Evolutionary conservation across 1,139 yeast species (phyloP).

Genomic region (Arxiozyma bovina): DNA sequence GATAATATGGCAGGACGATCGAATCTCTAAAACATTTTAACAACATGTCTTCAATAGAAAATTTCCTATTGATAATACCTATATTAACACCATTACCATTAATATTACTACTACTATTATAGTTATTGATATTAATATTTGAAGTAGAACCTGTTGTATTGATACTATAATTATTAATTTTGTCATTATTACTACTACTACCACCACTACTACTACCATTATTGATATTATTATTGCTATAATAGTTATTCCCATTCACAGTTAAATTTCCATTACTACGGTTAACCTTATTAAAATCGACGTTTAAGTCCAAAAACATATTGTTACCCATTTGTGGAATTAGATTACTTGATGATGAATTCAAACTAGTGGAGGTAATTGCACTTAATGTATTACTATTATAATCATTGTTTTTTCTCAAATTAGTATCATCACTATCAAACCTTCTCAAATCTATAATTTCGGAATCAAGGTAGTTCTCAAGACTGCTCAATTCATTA

Average conservation of each 20-base stretch:
- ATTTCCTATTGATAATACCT: slow-evolving; percentile 29
- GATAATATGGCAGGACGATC: slow-evolving; percentile 42
- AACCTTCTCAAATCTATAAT: not conserved
- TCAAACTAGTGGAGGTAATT: not conserved
- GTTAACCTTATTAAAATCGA: not conserved
- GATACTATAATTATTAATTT: not conserved
- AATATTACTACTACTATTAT: not conserved
- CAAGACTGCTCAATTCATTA: not conserved
- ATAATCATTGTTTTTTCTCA: not conserved
- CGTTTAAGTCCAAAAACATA: not conserved
- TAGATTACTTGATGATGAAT: not conserved
- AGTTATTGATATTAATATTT: not conserved
- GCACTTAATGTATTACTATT: not conserved
- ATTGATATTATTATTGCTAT: not conserved
- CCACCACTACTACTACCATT: not conserved
- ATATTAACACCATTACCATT: slow-evolving; percentile 10
- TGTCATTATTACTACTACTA: not conserved
- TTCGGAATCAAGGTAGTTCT: not conserved
- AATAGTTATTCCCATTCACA: not conserved
- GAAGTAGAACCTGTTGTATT: not conserved
- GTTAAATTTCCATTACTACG: not conserved
- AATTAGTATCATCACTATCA: not conserved
- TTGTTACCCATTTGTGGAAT: not conserved
- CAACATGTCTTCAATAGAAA: slow-evolving; percentile 29
- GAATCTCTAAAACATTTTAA: slow-evolving; percentile 41